A percentile compares a stretch with the other conserved stretches of the same genome.
These are phyloP conservation scores for Carnegiea gigantea DNA, from an alignment of 179 eudicot genomes.

Conservation along the genomic window DNA sequence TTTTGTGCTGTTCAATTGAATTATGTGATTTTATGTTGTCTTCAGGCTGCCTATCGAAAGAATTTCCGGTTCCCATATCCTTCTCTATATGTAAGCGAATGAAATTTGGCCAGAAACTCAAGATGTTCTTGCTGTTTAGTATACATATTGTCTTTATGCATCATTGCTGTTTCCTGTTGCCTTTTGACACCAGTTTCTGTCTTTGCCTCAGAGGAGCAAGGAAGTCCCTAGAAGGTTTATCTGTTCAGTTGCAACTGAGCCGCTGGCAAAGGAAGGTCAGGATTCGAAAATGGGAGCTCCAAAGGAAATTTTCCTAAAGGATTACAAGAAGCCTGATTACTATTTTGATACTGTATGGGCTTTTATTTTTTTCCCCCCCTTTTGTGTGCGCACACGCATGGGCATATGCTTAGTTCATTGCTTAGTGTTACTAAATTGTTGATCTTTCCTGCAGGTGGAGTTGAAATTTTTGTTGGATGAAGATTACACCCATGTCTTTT, in stretches of 20 bases:
- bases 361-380: neutral
- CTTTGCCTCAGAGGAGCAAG: conserved; percentile 43
- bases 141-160: neutral
- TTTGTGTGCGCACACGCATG: no score
- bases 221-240: conserved; percentile 51
- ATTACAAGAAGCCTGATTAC: conserved; percentile 91
- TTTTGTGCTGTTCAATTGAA: neutral
- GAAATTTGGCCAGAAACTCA: conserved; percentile 1
- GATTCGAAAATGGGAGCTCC: conserved; percentile 78
- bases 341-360: conserved; percentile 72
- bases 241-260: conserved; percentile 82
- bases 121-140: neutral
- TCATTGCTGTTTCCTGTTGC: neutral
- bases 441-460: conserved; percentile 60
- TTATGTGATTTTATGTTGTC: conserved; percentile 17
- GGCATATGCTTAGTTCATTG: neutral
- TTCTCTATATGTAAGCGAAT: conserved; percentile 50
- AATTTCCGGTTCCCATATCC: conserved; percentile 42
- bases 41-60: conserved; percentile 47
- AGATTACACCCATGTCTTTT: conserved; percentile 78
- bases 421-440: neutral
- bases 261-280: conserved; percentile 56
- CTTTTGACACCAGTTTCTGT: neutral
- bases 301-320: conserved; percentile 86
- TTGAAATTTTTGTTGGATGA: conserved; percentile 81